Evolutionary conservation across 2,329 filamentous ascomycete species (phyloP).

Genomic region (Parafenestella ontariensis): DNA sequence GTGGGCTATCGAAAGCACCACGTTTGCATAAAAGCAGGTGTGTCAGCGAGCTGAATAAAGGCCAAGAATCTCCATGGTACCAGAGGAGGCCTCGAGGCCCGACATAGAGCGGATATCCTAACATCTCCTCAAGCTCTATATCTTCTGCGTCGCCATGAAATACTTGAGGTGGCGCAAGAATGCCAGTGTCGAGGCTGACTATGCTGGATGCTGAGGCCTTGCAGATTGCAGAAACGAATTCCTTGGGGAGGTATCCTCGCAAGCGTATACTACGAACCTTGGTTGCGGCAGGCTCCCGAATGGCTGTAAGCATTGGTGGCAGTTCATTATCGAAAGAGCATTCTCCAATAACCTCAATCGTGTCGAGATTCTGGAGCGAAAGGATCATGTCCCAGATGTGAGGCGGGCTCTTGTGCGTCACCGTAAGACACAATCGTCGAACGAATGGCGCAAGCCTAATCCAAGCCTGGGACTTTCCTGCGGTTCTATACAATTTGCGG

Average conservation of each 20-base stretch:
- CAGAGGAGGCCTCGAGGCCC: not conserved
- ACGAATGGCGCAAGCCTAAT: not conserved
- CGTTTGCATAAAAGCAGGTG: slow-evolving; percentile 2
- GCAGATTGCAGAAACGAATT: slow-evolving; percentile 2
- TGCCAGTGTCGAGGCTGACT: slow-evolving; percentile 1
- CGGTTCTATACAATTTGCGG: not conserved
- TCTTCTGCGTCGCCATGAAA: not conserved
- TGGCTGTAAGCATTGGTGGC: not conserved
- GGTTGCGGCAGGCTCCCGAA: not conserved
- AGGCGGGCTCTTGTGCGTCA: not conserved
- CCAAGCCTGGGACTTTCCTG: slow-evolving; percentile 1
- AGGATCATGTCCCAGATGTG: slow-evolving; percentile 2
- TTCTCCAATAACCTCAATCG: slow-evolving; percentile 1
- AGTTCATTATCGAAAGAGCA: not conserved
- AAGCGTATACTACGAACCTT: not conserved
- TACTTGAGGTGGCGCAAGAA: not conserved
- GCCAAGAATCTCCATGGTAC: not conserved
- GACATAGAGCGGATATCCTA: not conserved
- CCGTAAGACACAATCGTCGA: not conserved
- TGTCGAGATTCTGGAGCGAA: not conserved
- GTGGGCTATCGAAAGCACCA: not conserved
- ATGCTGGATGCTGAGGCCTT: slow-evolving; percentile 3
- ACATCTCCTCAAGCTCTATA: not conserved
- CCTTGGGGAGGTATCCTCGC: slow-evolving; percentile 1
- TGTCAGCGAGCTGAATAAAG: not conserved